Evolutionary conservation across 2,329 filamentous ascomycete genomes (phyloP).

Genomic region (Penicillium concentricum): DNA sequence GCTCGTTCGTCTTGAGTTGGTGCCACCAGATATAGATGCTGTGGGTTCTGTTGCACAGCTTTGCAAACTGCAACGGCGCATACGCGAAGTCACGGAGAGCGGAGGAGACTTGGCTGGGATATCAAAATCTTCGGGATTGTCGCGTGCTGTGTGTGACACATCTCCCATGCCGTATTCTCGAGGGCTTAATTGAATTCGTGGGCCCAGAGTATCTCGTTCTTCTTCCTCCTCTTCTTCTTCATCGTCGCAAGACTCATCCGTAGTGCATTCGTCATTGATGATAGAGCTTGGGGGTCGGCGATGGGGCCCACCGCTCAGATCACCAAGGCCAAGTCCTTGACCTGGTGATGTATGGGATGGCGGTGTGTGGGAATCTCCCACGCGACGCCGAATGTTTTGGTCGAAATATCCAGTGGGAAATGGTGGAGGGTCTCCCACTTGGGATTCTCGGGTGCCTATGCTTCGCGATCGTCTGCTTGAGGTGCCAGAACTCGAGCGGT

Average conservation of each 20-base stretch:
- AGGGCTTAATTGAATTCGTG: background rate
- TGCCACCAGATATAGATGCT: constrained; percentile 26
- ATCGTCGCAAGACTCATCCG: constrained; percentile 27
- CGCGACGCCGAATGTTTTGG: constrained; percentile 27
- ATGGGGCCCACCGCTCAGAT: background rate
- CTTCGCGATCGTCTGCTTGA: constrained; percentile 1
- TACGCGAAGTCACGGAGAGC: constrained; percentile 38
- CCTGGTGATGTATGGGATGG: background rate
- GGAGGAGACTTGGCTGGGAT: constrained; percentile 35
- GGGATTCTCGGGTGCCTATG: background rate
- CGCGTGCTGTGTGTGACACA: background rate
- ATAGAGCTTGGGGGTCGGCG: background rate
- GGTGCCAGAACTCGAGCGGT: background rate
- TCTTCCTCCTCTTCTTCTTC: constrained; percentile 24
- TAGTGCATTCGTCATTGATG: background rate
- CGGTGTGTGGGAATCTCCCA: constrained; percentile 1
- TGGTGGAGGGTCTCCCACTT: background rate
- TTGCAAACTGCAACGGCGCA: constrained; percentile 36
- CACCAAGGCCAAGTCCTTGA: constrained; percentile 17
- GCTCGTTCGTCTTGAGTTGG: constrained; percentile 35
- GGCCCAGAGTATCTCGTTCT: constrained; percentile 16
- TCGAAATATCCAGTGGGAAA: constrained; percentile 35
- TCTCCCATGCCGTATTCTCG: constrained; percentile 11
- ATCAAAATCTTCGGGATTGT: constrained; percentile 23
- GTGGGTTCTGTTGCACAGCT: constrained; percentile 30